Evolutionary conservation across 169 alveolate genomes (phyloP).

Genomic region (Eimeria tenella): DNA sequence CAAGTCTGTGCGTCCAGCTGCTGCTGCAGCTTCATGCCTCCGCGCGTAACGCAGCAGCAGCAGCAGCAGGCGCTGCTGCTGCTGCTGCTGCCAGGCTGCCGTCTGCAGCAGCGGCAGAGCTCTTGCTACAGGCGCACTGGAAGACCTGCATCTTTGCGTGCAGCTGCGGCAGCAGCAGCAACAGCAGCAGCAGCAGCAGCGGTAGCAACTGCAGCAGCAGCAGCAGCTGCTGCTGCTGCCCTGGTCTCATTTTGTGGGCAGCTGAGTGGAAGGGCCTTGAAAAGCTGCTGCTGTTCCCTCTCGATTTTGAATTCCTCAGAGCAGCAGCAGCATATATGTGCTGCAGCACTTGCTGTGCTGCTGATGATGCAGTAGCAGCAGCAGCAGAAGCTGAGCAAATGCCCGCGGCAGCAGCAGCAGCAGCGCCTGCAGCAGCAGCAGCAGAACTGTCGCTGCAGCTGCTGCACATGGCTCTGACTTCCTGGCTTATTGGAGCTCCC

Average conservation of each 20-base stretch:
- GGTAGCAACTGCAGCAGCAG: no score
- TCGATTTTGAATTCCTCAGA: neutral
- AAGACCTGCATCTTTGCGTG: neutral
- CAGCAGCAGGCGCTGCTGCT: neutral
- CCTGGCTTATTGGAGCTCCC: conserved; percentile 1
- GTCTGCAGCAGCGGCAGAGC: neutral
- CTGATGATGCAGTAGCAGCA: conserved; percentile 44
- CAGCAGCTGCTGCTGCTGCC: neutral
- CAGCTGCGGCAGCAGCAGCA: conserved; percentile 19
- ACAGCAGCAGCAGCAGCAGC: conserved; percentile 2
- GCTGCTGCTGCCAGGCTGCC: neutral
- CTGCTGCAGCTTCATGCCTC: conserved; percentile 5
- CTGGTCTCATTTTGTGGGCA: neutral
- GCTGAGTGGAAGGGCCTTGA: neutral
- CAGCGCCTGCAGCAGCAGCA: conserved; percentile 27
- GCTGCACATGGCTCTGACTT: conserved; percentile 18
- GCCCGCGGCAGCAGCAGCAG: conserved; percentile 15
- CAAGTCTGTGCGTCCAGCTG: neutral
- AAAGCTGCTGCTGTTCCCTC: conserved; percentile 29
- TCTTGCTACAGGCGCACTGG: conserved; percentile 14
- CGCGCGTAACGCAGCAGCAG: neutral
- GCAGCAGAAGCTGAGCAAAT: conserved; percentile 27
- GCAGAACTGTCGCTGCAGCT: conserved; percentile 6
- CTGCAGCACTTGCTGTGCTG: neutral
- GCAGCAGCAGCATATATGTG: conserved; percentile 35